phyloP scores from a whole-genome alignment of 2,329 filamentous ascomycete species.

The Zalaria obscura region DNA sequence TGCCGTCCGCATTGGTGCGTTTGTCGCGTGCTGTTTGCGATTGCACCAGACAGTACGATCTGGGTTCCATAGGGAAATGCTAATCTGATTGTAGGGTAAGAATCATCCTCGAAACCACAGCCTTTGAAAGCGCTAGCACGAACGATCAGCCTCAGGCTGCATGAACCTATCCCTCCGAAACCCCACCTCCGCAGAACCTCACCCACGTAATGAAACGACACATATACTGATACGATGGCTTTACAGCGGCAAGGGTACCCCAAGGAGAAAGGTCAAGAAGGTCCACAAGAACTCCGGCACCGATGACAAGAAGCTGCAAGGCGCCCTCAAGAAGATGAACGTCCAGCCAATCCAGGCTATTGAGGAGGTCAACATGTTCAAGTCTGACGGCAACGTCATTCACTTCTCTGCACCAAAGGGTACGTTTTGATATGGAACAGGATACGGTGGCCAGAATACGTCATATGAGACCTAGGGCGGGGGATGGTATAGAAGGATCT shows the following conservation, averaged over 20 bases:
- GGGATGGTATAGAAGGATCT: background rate
- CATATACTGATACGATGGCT: constrained; percentile 9
- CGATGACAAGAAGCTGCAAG: constrained; percentile 99
- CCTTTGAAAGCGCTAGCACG: too few species aligned
- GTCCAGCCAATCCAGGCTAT: constrained; percentile 98
- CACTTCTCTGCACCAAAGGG: constrained; percentile 98
- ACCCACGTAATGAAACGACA: constrained; percentile 4
- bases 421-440: constrained; percentile 34
- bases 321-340: constrained; percentile 96
- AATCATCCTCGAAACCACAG: background rate
- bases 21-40: constrained; percentile 1
- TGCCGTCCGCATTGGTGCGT: constrained; percentile 59
- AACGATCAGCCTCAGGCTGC: too few species aligned
- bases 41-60: background rate
- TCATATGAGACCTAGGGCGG: too few species aligned
- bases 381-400: constrained; percentile 98
- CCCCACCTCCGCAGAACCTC: too few species aligned
- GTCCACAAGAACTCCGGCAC: constrained; percentile 81
- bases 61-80: constrained; percentile 1
- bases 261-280: constrained; percentile 96
- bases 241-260: constrained; percentile 85
- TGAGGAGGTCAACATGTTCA: constrained; percentile 99
- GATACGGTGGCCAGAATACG: too few species aligned
- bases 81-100: constrained; percentile 20
- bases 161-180: background rate